Conservation (phyloP, 1,284 basidiomycete genomes). For the Malassezia pachydermatis region DNA sequence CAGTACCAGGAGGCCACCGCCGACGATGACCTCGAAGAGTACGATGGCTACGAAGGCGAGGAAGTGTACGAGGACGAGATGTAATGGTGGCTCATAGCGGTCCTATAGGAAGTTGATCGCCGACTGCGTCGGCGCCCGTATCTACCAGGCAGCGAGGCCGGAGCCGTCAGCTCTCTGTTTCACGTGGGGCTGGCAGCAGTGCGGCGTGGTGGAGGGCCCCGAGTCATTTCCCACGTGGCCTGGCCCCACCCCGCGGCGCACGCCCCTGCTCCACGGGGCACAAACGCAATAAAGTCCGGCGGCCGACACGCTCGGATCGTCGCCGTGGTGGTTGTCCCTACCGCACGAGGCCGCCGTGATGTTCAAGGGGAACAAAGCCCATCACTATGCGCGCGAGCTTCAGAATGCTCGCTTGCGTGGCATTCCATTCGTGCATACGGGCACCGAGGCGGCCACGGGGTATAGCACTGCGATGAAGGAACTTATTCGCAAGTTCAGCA, state of each 20-base stretch:
- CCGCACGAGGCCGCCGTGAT: not conserved
- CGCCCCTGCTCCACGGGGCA: too few relatives aligned
- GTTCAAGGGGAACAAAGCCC: conserved; percentile 25
- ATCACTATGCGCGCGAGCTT: conserved; percentile 38
- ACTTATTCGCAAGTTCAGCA: conserved; percentile 45
- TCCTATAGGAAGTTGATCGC: not conserved
- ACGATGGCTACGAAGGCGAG: conserved; percentile 20
- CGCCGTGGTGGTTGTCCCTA: too few relatives aligned
- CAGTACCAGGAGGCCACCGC: conserved; percentile 80
- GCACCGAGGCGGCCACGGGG: conserved; percentile 10
- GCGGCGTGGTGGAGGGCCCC: too few relatives aligned
- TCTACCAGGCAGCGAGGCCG: too few relatives aligned
- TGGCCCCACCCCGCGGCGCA: too few relatives aligned
- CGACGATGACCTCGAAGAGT: conserved; percentile 48
- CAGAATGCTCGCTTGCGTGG: conserved; percentile 38
- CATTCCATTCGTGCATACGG: conserved; percentile 7
- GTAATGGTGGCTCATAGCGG: conserved; percentile 9
- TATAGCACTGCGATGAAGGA: conserved; percentile 33
- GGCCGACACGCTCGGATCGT: too few relatives aligned
- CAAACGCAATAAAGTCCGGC: not conserved
- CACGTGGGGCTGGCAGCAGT: too few relatives aligned
- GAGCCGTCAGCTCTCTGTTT: too few relatives aligned
- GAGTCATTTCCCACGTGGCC: too few relatives aligned
- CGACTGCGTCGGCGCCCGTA: conserved; percentile 5
- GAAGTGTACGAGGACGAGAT: conserved; percentile 17